Base-by-base conservation (phyloP, 345 rosid species). In the Citrus reticulata region DNA sequence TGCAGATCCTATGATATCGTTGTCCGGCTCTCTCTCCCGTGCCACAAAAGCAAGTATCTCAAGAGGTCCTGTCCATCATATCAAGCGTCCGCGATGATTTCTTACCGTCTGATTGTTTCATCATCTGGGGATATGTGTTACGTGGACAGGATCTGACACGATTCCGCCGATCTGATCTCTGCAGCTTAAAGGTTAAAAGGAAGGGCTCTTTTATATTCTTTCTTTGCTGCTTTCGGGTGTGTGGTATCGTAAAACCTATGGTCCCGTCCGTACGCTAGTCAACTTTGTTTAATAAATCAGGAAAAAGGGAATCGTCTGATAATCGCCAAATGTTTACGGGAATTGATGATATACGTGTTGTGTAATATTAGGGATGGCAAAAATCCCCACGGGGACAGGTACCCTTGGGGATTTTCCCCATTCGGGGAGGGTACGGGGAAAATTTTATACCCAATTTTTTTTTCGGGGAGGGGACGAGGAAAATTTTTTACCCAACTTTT, bases 1-100 rank as follows among this genome's bases (percentile, higher is more conserved):
- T 81, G 79, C 84, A 82, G 84, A 82, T 84, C 85, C 85, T 72
- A 86, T 68, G 81, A 65, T 78, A 57, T 74, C 76, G 77, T 80
- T 75, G 66, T 27, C 71, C 62, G 42, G 72, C 40, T 72, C 57
- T 25, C 75, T 72, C 42, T 32, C 80, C 16, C 32, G 71, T 30
- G 59, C 27, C 51, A 74, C 42, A 32, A 40, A 19, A 10, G 35
- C 57, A 5, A 9, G 7, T 35, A 81, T 60, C 62, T 42, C 65
- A 59, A 37, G 30, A 7, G 20, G 14, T 30, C 75, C 17, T 19
- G 22, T 69, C 74, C 63, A 78, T 69, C 73, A 6, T 68, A 68
- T n/a, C 68, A 61, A 20, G 35, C 4, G 5, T 59, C 49, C 19
- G 9, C 10, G 13, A 25, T 58, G 32, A 59, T 42, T 79, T 54